Evolutionary conservation across 176 grass and related monocot species (phyloP).

Genomic region (Bothriochloa decipiens): DNA sequence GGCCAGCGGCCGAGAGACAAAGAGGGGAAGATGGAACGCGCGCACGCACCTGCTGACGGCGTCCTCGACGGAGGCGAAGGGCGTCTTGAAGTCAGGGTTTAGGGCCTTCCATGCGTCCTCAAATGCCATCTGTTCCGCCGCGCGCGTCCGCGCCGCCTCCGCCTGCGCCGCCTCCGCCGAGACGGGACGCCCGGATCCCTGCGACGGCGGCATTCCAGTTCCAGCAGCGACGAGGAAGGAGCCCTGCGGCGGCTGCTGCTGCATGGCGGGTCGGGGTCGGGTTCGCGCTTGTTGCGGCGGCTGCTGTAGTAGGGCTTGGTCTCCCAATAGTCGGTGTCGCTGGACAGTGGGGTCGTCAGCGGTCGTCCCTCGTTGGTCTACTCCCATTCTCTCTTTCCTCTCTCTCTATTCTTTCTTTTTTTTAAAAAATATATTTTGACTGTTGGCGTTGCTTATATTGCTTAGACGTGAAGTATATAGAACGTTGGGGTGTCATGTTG

Average conservation of each 20-base stretch:
- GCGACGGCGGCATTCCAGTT: conserved; percentile 14
- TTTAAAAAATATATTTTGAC: not conserved
- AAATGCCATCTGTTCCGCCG: conserved; percentile 59
- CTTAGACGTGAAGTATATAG: not conserved
- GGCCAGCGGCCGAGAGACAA: not conserved
- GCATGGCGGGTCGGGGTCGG: conserved; percentile 34
- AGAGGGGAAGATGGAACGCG: not conserved
- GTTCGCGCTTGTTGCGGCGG: conserved; percentile 1
- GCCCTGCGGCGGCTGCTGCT: conserved; percentile 32
- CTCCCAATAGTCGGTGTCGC: not conserved
- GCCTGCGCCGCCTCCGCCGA: not conserved
- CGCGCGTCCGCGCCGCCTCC: conserved; percentile 26
- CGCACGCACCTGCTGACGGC: conserved; percentile 54
- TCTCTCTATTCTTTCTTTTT: too few species aligned
- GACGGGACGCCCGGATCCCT: not conserved
- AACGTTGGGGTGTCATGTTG: not conserved
- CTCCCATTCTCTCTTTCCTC: not conserved
- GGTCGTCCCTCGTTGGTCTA: not conserved
- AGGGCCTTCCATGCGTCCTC: conserved; percentile 63
- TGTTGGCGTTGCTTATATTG: not conserved
- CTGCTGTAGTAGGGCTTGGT: conserved; percentile 31
- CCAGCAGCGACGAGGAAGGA: not conserved
- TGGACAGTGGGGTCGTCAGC: conserved; percentile 32
- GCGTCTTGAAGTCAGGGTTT: conserved; percentile 62
- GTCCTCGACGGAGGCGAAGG: conserved; percentile 72